Conservation (phyloP, 345 rosid species). For the Combretum micranthum region DNA sequence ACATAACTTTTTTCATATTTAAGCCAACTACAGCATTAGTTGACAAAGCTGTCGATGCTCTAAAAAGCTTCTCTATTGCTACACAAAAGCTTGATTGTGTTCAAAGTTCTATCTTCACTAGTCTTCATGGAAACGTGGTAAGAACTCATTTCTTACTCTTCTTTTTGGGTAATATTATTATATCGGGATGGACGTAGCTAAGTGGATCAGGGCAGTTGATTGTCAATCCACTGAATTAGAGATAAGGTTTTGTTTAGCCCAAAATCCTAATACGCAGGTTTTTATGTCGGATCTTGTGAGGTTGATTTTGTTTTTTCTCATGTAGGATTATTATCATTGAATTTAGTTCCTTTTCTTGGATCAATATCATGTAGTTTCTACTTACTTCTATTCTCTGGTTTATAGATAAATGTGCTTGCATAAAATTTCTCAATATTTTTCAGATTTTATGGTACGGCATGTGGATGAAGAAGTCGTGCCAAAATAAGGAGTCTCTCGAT, state of each 20-base stretch:
- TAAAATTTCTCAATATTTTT: background rate
- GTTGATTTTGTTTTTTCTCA: no score
- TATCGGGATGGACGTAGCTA: no score
- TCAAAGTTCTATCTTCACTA: conserved; percentile 44
- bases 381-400: background rate
- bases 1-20: conserved; percentile 33
- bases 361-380: background rate
- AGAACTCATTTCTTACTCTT: background rate
- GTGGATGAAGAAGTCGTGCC: conserved; percentile 41
- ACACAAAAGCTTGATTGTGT: conserved; percentile 42
- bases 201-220: no score
- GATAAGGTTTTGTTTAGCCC: no score
- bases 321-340: no score
- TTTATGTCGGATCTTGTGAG: no score
- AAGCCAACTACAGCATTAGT: conserved; percentile 29
- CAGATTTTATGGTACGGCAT: conserved; percentile 66
- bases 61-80: conserved; percentile 27
- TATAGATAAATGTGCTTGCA: background rate
- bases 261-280: no score
- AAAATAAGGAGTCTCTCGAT: conserved; percentile 35
- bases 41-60: conserved; percentile 33
- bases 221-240: no score
- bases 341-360: background rate
- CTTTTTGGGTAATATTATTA: background rate
- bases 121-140: conserved; percentile 66